Base-by-base conservation (phyloP, 768 basidiomycete genomes). In the Boletus pseudo-olivaceus region DNA sequence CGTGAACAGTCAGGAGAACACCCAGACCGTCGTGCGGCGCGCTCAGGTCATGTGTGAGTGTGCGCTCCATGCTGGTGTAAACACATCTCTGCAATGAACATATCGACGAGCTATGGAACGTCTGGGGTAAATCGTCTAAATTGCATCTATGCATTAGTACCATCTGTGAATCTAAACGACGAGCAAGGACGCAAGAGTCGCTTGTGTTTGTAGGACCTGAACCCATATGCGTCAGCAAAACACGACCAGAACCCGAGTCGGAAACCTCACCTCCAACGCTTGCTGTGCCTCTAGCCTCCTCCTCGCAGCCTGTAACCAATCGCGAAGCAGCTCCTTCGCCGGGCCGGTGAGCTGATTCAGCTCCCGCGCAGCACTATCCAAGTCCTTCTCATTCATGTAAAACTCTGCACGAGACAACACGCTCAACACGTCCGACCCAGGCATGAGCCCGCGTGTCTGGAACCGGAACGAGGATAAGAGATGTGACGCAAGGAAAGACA, bases 301-400 rank as follows among this genome's bases (percentile, higher is more conserved):
- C 59, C 96, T 78, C 10, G 93, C 94, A 62, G 92, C 93, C 61
- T 85, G 84, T 38, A 99, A 74, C 97, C 96, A 99, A 72, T 98
- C 96, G 34, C 78, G 73, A 49, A 90, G 63, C 41, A 96, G 67
- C 49, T 79, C 67, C 71, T 85, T 88, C 15, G 88, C 88, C 54
- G 88, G 83, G 2, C 95, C 96, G 33, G 78, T 82, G 51, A 99
- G 74, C 71, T 93, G 89, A 69, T 98, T 99, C 29, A 98, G 76
- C 73, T 98, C 95, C 51, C 96, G 78, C 34, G 94, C 77, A 19
- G 96, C 96, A 39, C 60, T 67, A 27, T 71, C 96, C 54, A 99
- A 72, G 65, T 98, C 93, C 77, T 97, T 94, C 75, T 95, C 91
- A 56, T 87, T 87, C 66, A 98, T 72, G 69, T 90, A 82, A 68